Evolutionary conservation across 225 moss, liverwort and hornwort genomes (phyloP).

Genomic region (Physcomitrium patens): DNA sequence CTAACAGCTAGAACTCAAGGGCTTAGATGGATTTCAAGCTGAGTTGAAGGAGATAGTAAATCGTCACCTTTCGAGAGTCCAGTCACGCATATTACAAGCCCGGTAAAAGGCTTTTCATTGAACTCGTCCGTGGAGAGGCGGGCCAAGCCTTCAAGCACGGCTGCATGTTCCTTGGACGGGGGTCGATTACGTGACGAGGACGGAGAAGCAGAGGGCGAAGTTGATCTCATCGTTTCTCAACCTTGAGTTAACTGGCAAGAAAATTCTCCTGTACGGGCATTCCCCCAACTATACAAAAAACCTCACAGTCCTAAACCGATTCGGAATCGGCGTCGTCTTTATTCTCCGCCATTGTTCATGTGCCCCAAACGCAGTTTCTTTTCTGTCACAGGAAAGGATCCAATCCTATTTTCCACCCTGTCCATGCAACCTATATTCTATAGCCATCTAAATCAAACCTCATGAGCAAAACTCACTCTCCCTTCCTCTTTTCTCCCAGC

Average conservation of each 20-base stretch:
- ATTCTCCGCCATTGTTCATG: constrained; percentile 38
- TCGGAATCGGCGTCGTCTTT: constrained; percentile 43
- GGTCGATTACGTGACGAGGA: constrained; percentile 49
- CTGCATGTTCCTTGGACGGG: constrained; percentile 46
- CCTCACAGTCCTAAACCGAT: constrained; percentile 25
- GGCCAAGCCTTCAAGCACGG: constrained; percentile 50
- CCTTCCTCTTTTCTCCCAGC: neutral
- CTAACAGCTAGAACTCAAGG: neutral
- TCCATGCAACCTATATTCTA: constrained; percentile 15
- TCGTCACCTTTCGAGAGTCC: constrained; percentile 67
- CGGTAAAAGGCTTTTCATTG: constrained; percentile 50
- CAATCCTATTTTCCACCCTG: neutral
- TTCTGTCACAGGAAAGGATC: constrained; percentile 13
- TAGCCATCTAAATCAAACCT: constrained; percentile 4
- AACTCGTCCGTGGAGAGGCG: constrained; percentile 53
- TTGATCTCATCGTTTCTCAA: constrained; percentile 48
- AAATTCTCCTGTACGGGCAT: constrained; percentile 17
- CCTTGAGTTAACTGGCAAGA: constrained; percentile 21
- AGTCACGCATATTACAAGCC: constrained; percentile 62
- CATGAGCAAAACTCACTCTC: constrained; percentile 15
- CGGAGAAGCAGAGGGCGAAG: constrained; percentile 59
- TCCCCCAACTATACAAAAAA: constrained; percentile 10
- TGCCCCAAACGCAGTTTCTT: constrained; percentile 6
- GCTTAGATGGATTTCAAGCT: neutral
- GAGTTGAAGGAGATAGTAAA: constrained; percentile 5